Percentiles rank a stretch among this genome's conserved stretches.
Evolutionary conservation across 495 filamentous ascomycete genomes (phyloP).

Genomic region (Tuber microsphaerosporum): DNA sequence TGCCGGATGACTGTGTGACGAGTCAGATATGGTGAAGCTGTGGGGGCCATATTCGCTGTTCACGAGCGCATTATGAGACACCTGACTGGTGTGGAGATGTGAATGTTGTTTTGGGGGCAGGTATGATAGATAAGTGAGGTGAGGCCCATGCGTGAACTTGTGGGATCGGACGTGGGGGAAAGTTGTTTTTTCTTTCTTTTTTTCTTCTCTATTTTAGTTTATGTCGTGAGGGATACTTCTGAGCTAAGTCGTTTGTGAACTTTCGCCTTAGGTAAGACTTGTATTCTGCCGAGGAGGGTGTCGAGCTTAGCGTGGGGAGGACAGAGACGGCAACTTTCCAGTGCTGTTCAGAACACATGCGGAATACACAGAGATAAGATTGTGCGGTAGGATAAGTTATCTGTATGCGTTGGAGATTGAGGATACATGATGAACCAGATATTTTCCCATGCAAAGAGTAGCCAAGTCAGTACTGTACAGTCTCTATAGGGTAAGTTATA

Average conservation of each 20-base stretch:
- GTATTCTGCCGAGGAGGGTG: neutral
- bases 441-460: neutral
- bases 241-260: neutral
- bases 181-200: neutral
- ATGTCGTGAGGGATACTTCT: neutral
- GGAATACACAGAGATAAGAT: neutral
- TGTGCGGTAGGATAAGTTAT: neutral
- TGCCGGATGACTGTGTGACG: neutral
- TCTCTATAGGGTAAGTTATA: neutral
- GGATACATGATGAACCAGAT: neutral
- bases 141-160: neutral
- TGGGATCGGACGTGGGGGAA: neutral
- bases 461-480: neutral
- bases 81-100: neutral
- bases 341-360: neutral
- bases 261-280: neutral
- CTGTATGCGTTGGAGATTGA: neutral
- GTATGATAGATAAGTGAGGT: neutral
- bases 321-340: neutral
- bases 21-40: neutral
- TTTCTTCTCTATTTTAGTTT: neutral
- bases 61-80: neutral
- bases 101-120: neutral
- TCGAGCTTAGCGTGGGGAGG: neutral
- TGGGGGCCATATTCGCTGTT: neutral